Conservation (phyloP, 306 rosid species). For the Pterocarpus macrocarpus region DNA sequence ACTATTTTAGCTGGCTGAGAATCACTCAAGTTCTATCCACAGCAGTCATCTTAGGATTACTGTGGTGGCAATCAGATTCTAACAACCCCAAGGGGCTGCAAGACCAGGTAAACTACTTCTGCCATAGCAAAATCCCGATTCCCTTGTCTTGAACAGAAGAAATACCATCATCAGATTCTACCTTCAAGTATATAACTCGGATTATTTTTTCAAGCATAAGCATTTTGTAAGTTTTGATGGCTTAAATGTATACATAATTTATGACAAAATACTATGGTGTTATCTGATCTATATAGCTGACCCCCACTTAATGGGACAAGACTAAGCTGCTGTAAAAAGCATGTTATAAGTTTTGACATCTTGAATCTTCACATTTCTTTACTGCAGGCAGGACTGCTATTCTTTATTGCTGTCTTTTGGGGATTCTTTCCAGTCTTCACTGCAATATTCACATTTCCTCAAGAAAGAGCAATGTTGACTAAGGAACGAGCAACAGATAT, state of each 20-base stretch:
- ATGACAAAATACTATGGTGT: too few species aligned
- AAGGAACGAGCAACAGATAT: slow-evolving; percentile 95
- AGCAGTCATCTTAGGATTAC: slow-evolving; percentile 85
- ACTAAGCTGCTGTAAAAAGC: too few species aligned
- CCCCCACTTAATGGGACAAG: too few species aligned
- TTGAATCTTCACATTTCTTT: slow-evolving; percentile 13
- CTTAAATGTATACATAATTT: too few species aligned
- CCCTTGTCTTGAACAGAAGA: too few species aligned
- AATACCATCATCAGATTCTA: too few species aligned
- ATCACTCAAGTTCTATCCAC: slow-evolving; percentile 94
- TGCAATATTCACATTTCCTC: slow-evolving; percentile 94
- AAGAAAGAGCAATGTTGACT: slow-evolving; percentile 92
- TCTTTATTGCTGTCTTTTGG: slow-evolving; percentile 99
- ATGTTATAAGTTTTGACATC: background rate
- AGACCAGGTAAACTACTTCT: slow-evolving; percentile 76
- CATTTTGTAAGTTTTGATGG: too few species aligned
- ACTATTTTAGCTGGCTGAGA: slow-evolving; percentile 98
- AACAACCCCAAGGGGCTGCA: slow-evolving; percentile 66
- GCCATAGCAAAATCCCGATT: background rate
- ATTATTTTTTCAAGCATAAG: too few species aligned
- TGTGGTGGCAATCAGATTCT: slow-evolving; percentile 95
- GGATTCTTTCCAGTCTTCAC: slow-evolving; percentile 98
- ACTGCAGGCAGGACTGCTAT: slow-evolving; percentile 88
- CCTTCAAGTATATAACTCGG: too few species aligned
- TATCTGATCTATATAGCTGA: too few species aligned